Percentiles rank a stretch among this genome's conserved stretches.
Conservation (phyloP, 208 protist genomes). For the Sergeia podlipaevii region DNA sequence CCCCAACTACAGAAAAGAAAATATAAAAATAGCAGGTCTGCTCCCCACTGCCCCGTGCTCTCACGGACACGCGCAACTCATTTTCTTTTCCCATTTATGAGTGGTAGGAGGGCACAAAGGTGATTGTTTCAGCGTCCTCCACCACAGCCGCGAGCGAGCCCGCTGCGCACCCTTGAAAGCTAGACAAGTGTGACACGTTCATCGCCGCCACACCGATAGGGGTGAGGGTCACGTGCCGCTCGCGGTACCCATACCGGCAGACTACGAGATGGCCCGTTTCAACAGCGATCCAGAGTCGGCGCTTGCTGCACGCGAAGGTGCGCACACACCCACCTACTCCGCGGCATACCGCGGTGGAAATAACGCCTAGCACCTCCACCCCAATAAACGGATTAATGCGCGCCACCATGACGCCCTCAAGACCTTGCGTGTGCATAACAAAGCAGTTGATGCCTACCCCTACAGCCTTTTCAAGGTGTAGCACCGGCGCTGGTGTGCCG, state of each 20-base stretch:
- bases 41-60: not conserved
- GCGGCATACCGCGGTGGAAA: slow-evolving; percentile 62
- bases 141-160: slow-evolving; percentile 68
- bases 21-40: not conserved
- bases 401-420: slow-evolving; percentile 70
- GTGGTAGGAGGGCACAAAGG: slow-evolving; percentile 74
- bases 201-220: slow-evolving; percentile 63
- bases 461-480: slow-evolving; percentile 29
- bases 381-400: slow-evolving; percentile 56
- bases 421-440: slow-evolving; percentile 32
- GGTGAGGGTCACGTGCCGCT: slow-evolving; percentile 36
- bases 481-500: slow-evolving; percentile 54
- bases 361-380: slow-evolving; percentile 51
- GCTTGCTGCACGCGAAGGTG: slow-evolving; percentile 42
- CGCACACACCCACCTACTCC: slow-evolving; percentile 64
- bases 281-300: slow-evolving; percentile 56
- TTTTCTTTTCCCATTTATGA: slow-evolving; percentile 21
- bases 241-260: slow-evolving; percentile 49
- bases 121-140: slow-evolving; percentile 49
- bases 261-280: slow-evolving; percentile 79
- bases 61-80: too few relatives aligned
- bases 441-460: slow-evolving; percentile 63
- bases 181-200: slow-evolving; percentile 30
- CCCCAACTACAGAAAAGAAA: not conserved
- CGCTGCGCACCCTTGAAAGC: slow-evolving; percentile 41